These are phyloP conservation scores for Cyclostephanos tholiformis DNA, from an alignment of 108 stramenopile genomes.

Conservation along the genomic window DNA sequence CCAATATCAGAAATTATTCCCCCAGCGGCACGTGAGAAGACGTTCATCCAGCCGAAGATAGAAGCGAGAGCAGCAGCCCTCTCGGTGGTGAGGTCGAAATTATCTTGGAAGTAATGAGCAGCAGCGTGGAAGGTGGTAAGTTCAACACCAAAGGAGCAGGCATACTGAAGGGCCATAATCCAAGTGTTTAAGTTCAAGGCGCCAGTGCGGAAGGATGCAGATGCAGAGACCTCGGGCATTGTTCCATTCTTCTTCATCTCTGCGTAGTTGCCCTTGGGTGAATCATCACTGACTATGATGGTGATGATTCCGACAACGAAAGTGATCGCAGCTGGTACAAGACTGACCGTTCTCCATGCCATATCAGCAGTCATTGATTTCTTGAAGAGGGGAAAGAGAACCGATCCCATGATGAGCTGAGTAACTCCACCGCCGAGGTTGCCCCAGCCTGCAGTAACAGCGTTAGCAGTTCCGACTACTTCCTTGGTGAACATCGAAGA, in stretches of 20 bases:
- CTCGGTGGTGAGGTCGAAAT: constrained; percentile 71
- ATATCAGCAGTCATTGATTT: constrained; percentile 53
- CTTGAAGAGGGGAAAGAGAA: constrained; percentile 75
- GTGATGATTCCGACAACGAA: constrained; percentile 51
- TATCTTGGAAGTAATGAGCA: constrained; percentile 81
- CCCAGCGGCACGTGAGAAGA: constrained; percentile 69
- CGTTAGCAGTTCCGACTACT: constrained; percentile 88
- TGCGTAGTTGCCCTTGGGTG: constrained; percentile 83
- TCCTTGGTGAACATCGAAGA: constrained; percentile 82
- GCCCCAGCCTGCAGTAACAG: constrained; percentile 73
- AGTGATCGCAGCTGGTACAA: constrained; percentile 78
- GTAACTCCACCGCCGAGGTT: constrained; percentile 88
- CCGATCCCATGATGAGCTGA: constrained; percentile 68
- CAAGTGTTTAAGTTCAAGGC: constrained; percentile 84
- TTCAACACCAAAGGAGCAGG: constrained; percentile 91
- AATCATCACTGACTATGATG: constrained; percentile 69
- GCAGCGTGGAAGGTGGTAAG: constrained; percentile 90
- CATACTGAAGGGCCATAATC: constrained; percentile 88
- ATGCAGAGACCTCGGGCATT: constrained; percentile 78
- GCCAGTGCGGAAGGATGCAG: constrained; percentile 67
- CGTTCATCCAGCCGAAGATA: constrained; percentile 81
- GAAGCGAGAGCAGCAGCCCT: constrained; percentile 76
- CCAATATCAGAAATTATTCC: constrained; percentile 58
- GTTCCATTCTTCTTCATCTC: constrained; percentile 75
- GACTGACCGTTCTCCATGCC: constrained; percentile 76